Evolutionary conservation across 768 basidiomycete species (phyloP), one percentile per base, ranked within the genome.

Genomic region (Amanita pseudoporphyria): DNA sequence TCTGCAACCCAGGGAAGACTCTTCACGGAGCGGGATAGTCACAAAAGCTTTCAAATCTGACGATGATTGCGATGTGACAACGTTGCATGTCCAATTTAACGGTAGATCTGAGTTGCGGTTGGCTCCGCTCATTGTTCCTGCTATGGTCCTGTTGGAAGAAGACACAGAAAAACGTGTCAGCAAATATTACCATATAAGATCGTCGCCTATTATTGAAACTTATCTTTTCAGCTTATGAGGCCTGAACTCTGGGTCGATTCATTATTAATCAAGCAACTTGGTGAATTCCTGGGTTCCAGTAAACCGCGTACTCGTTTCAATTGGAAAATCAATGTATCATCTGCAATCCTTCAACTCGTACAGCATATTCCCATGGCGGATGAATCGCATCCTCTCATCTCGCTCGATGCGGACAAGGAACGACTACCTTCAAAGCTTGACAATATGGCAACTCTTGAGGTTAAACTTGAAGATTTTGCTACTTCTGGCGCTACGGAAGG

Each of bases 61-160:
- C 37, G 56, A 62, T 12, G 62, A 62, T 43, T 58, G 53, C 41
- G 58, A 61, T 37, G 64, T 60, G 12, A 72, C 66, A 3, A 68
- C 69, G 6, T 55, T 71, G 31, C 74, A 78, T 24, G 51, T 81
- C 26, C 64, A 62, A 31, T 71, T 64, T 48, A 55, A 56, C 24
- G 65, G 63, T 24, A 64, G 65, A 16, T 42, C 78, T 12, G 62
- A 66, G 32, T 41, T 81, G 14, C 63, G 66, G 37, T 49, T 82
- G n/a, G 83, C 79, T 5, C 84, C 85, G 2, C 65, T 86, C 16
- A 42, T 79, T 14, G 52, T 78, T 32, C 65, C 70, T 14, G 71
- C 70, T 39, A 59, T 67, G n/a, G 58, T 60, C 28, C 60, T 60
- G 47, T 57, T 87, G 14, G 69, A 76, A 56, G 63, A 73, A 37